A percentile compares a stretch with the other conserved stretches of the same genome.
Evolutionary conservation across 2,329 filamentous ascomycete species (phyloP).

Genomic region (Colletotrichum echinochloae): DNA sequence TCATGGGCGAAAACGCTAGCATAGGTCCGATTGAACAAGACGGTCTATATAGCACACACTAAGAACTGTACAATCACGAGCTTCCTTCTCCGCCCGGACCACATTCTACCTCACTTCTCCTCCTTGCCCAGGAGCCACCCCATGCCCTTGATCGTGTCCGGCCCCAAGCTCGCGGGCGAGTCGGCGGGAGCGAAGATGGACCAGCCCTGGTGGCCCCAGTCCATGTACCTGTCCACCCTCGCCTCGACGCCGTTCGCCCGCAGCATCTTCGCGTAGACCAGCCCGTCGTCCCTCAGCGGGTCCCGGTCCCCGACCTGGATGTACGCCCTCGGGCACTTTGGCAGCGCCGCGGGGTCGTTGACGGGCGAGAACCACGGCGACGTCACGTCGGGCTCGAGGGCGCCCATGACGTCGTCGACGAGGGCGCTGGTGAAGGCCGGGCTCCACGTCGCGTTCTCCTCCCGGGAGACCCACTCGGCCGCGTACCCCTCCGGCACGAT

Average conservation of each 20-base stretch:
- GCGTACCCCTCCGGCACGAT: slow-evolving; percentile 52
- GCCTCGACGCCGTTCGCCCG: slow-evolving; percentile 58
- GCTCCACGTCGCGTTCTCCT: slow-evolving; percentile 54
- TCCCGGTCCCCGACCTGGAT: slow-evolving; percentile 64
- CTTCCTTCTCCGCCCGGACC: neutral
- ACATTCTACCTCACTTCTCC: neutral
- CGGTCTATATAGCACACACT: neutral
- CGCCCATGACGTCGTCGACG: slow-evolving; percentile 47
- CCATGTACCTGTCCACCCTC: slow-evolving; percentile 50
- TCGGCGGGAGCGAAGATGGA: slow-evolving; percentile 13
- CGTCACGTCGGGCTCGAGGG: slow-evolving; percentile 47
- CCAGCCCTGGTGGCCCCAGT: slow-evolving; percentile 34
- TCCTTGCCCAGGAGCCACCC: slow-evolving; percentile 27
- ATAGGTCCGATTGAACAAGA: too few species aligned
- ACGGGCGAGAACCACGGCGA: slow-evolving; percentile 50
- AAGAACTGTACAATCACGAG: neutral
- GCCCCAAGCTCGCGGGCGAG: slow-evolving; percentile 2
- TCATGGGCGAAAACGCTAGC: too few species aligned
- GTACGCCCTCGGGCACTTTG: slow-evolving; percentile 58
- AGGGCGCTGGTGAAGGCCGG: slow-evolving; percentile 48
- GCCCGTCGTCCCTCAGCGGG: slow-evolving; percentile 62
- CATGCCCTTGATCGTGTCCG: slow-evolving; percentile 34
- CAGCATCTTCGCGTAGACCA: slow-evolving; percentile 64
- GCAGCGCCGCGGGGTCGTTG: slow-evolving; percentile 47
- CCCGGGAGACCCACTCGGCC: slow-evolving; percentile 51